phyloP scores from a whole-genome alignment of 768 basidiomycete genomes.

The Boletus sp. region DNA sequence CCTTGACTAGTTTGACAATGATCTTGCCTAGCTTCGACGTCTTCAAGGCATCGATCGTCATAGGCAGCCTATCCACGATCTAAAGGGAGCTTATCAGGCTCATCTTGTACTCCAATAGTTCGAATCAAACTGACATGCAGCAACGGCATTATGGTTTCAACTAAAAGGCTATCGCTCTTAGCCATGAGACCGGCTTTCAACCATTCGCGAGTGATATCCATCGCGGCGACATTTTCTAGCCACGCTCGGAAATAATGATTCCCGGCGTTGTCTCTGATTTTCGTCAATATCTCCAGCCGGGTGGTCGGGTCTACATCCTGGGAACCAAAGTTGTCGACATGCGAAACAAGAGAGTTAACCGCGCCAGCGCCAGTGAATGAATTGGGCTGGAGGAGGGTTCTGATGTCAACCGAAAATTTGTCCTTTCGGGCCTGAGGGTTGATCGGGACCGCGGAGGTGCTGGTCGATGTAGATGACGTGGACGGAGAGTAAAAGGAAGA shows the following conservation, averaged over 20 bases:
- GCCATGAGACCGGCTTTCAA: constrained; percentile 64
- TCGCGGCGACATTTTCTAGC: constrained; percentile 70
- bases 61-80: constrained; percentile 83
- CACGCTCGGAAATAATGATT: constrained; percentile 87
- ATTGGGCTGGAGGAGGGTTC: constrained; percentile 53
- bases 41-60: constrained; percentile 65
- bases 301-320: constrained; percentile 60
- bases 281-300: constrained; percentile 73
- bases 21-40: constrained; percentile 77
- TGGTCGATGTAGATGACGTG: constrained; percentile 27
- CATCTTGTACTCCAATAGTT: constrained; percentile 4
- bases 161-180: constrained; percentile 50
- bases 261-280: constrained; percentile 78
- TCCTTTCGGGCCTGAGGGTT: constrained; percentile 54
- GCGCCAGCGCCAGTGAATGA: constrained; percentile 68
- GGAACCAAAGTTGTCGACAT: constrained; percentile 57
- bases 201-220: constrained; percentile 82
- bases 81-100: constrained; percentile 21
- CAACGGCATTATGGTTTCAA: constrained; percentile 82
- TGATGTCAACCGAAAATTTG: constrained; percentile 49
- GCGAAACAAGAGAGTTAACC: constrained; percentile 56
- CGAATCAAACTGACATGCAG: constrained; percentile 64
- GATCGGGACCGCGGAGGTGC: constrained; percentile 29
- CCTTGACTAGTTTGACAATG: constrained; percentile 71
- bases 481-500: constrained; percentile 40